Evolutionary conservation across 306 rosid species (phyloP), one percentile per base, ranked within the genome.

Genomic region (Fagus sylvatica): DNA sequence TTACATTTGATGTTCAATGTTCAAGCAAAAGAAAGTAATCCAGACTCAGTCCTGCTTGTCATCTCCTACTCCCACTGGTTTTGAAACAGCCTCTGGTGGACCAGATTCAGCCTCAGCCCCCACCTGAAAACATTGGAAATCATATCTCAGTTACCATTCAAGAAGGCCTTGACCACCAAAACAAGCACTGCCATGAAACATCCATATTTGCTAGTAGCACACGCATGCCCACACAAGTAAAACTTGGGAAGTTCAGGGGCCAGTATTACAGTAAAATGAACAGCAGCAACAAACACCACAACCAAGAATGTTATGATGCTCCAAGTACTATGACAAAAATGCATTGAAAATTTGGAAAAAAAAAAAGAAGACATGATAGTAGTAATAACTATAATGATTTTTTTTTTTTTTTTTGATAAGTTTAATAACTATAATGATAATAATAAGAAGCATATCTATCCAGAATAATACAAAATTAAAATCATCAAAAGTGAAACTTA

Each of bases 21-120:
- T 46, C 51, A 46, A 8, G 51, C 51, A 46, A 37, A 37, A 82
- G 15, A 46, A 69, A 49, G 53, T 57, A 55, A 54, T 68, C 69
- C 55, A 62, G 49, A 43, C 61, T 88, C 84, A 93, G 61, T 93
- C 98, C 71, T 78, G 79, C 88, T 93, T 93, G 71, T 78, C 72
- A 71, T 82, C 83, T 19, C 36, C 37, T 34, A 28, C 83, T 12
- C 51, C 51, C 51, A 46, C 51, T 10, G 83, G 28, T 78, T 85
- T 85, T 5, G 82, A 70, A 54, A 55, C 53, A 69, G 84, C 67
- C 62, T 79, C 86, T 46, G 71, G 65, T 49, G 73, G 78, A 72
- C 60, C 68, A 42, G 84, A 79, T 76, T 80, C 90, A 79, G 68
- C 74, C 48, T 79, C 77, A 71, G 82, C 90, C 62, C 72, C 87